phyloP scores from a whole-genome alignment of 2,329 filamentous ascomycete species.

The Epichloe sp. region DNA sequence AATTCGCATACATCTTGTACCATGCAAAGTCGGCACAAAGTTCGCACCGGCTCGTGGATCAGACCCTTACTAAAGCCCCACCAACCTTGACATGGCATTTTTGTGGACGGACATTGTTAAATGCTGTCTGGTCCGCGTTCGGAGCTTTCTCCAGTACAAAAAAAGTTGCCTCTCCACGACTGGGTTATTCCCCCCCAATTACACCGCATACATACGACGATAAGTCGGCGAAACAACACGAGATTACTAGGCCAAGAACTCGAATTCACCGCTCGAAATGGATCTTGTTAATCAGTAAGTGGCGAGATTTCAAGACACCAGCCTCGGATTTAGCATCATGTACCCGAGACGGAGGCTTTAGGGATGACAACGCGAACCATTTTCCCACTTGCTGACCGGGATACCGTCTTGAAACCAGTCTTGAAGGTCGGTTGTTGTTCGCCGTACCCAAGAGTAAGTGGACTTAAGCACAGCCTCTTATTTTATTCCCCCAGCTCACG shows the following conservation, averaged over 20 bases:
- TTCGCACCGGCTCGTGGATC: too few relatives aligned
- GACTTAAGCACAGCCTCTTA: neutral
- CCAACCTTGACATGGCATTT: too few relatives aligned
- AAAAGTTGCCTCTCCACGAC: neutral
- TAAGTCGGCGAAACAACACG: neutral
- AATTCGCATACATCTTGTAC: too few relatives aligned
- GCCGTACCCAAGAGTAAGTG: conserved; percentile 94
- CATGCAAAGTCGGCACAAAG: too few relatives aligned
- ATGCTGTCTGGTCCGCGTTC: neutral
- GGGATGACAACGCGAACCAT: neutral
- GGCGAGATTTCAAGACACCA: neutral
- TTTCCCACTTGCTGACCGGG: neutral
- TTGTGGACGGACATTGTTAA: too few relatives aligned
- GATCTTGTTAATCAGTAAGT: conserved; percentile 42
- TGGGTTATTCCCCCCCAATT: neutral
- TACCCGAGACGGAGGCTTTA: neutral
- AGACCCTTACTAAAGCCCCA: too few relatives aligned
- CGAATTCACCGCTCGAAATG: conserved; percentile 20
- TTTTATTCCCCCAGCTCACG: neutral
- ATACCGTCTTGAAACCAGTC: conserved; percentile 33
- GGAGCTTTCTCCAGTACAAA: neutral
- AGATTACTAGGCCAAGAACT: neutral
- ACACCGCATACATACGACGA: neutral
- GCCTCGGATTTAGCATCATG: neutral
- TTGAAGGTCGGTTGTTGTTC: conserved; percentile 87